Conservation (phyloP, 306 rosid genomes). For the Arachis stenosperma region DNA sequence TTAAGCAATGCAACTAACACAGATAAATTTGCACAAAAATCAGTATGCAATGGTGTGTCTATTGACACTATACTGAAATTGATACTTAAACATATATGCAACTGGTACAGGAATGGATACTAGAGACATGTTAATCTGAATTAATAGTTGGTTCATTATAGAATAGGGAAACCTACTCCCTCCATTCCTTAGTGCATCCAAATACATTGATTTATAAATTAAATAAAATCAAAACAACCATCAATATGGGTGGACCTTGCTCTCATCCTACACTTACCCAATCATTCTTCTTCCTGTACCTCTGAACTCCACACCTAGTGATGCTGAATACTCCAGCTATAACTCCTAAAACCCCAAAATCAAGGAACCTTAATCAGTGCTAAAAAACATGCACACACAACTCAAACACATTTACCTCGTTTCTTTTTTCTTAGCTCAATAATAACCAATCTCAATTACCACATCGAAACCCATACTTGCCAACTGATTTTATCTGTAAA, state of each 20-base stretch:
- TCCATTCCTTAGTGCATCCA: no score
- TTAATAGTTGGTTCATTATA: not conserved
- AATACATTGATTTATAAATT: no score
- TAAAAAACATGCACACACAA: conserved; percentile 31
- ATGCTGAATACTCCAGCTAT: conserved; percentile 63
- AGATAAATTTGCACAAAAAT: not conserved
- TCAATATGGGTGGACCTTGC: no score
- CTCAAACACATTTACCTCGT: not conserved
- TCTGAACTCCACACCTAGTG: conserved; percentile 71
- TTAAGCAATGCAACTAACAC: not conserved
- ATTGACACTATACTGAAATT: not conserved
- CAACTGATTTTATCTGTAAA: conserved; percentile 62
- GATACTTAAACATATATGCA: not conserved
- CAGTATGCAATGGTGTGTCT: not conserved
- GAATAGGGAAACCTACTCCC: no score
- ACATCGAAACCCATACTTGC: conserved; percentile 57
- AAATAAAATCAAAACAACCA: no score
- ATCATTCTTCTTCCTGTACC: conserved; percentile 66
- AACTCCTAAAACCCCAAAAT: conserved; percentile 57
- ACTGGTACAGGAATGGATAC: not conserved
- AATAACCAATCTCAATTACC: conserved; percentile 57
- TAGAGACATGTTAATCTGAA: no score
- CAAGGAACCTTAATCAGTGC: conserved; percentile 24
- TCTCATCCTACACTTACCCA: conserved; percentile 57
- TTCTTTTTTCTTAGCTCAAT: no score